These are phyloP conservation scores for Tolypocladium pustulatum DNA, from an alignment of 2,329 filamentous ascomycete genomes.

Conservation along the genomic window DNA sequence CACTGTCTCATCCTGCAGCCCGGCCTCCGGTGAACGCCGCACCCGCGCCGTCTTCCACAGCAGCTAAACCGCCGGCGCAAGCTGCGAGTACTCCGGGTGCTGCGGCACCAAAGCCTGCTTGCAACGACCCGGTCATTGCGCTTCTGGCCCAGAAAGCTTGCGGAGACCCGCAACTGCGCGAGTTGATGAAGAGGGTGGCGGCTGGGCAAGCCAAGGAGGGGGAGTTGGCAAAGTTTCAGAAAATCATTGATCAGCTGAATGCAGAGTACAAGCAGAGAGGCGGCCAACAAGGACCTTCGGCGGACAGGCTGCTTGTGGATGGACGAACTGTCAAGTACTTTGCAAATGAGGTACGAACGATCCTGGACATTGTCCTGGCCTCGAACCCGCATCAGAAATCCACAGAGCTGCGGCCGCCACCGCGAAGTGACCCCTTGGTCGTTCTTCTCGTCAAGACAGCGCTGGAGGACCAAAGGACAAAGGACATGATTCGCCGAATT, in stretches of 20 bases:
- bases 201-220: slow-evolving; percentile 60
- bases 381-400: slow-evolving; percentile 49
- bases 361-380: slow-evolving; percentile 46
- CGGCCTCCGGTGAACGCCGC: slow-evolving; percentile 16
- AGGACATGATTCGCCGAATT: slow-evolving; percentile 42
- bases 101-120: slow-evolving; percentile 13
- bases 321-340: slow-evolving; percentile 48
- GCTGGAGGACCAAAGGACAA: slow-evolving; percentile 38
- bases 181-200: slow-evolving; percentile 75
- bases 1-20: slow-evolving; percentile 10
- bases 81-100: neutral
- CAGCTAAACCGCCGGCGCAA: neutral
- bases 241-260: slow-evolving; percentile 71
- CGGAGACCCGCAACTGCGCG: slow-evolving; percentile 60
- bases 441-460: slow-evolving; percentile 47
- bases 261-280: slow-evolving; percentile 43
- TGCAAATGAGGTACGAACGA: slow-evolving; percentile 46
- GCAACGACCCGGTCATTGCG: slow-evolving; percentile 69
- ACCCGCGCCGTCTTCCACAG: slow-evolving; percentile 6
- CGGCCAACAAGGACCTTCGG: slow-evolving; percentile 39
- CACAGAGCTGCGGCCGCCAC: slow-evolving; percentile 39
- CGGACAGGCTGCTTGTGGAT: slow-evolving; percentile 44
- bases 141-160: slow-evolving; percentile 67
- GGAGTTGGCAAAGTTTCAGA: slow-evolving; percentile 67
- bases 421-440: slow-evolving; percentile 43